Percentiles rank a stretch among this genome's conserved stretches.
Evolutionary conservation across 371 early-diverging fungal genomes (phyloP).

Genomic region (Coemansia sp.): DNA sequence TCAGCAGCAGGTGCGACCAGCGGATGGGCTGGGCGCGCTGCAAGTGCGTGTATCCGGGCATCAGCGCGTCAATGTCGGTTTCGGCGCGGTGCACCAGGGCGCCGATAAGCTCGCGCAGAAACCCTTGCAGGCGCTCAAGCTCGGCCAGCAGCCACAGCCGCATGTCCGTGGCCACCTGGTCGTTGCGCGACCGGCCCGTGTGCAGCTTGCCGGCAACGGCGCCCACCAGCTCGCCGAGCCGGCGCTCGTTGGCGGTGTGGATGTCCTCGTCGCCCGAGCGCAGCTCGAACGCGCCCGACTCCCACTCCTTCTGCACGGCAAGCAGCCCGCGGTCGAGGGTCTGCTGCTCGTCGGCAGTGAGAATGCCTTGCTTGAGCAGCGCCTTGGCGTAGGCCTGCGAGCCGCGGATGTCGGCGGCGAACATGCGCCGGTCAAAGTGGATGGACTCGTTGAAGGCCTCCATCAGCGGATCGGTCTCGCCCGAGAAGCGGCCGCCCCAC

Average conservation of each 20-base stretch:
- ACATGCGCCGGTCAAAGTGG: conserved; percentile 89
- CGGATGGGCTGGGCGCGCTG: conserved; percentile 98
- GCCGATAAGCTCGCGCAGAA: conserved; percentile 74
- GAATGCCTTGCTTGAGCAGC: conserved; percentile 68
- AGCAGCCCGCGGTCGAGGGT: conserved; percentile 73
- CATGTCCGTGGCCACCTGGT: conserved; percentile 98
- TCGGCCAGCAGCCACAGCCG: conserved; percentile 91
- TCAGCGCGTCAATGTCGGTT: conserved; percentile 82
- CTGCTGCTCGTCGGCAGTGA: conserved; percentile 74
- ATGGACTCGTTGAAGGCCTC: conserved; percentile 94
- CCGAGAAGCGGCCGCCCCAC: conserved; percentile 87
- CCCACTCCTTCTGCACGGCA: conserved; percentile 83
- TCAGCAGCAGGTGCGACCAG: conserved; percentile 89
- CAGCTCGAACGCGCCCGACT: conserved; percentile 68
- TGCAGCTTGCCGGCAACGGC: conserved; percentile 93
- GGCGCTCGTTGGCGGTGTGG: conserved; percentile 96
- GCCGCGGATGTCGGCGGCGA: conserved; percentile 83
- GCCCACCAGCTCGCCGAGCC: conserved; percentile 91
- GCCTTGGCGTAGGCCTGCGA: conserved; percentile 93
- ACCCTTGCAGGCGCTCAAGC: conserved; percentile 58
- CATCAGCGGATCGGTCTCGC: conserved; percentile 94
- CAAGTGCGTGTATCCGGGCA: conserved; percentile 98
- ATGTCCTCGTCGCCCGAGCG: conserved; percentile 93
- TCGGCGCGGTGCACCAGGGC: conserved; percentile 78
- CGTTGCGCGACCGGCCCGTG: conserved; percentile 94